Base-by-base conservation (phyloP, 805 yeast species). In the Henningerozyma blattae region DNA sequence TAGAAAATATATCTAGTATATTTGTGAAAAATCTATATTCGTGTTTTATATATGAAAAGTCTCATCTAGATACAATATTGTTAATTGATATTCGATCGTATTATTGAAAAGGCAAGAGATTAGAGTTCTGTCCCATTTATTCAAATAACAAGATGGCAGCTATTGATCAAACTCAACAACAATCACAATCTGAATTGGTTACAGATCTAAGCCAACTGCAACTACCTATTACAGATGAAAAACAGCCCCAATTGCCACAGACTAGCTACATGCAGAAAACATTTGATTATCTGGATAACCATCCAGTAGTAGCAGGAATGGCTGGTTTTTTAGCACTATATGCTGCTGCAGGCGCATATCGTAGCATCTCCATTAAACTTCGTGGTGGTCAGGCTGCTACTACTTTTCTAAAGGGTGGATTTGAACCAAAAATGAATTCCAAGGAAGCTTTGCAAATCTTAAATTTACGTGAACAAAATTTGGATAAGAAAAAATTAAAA, bases 341-440 rank as follows among this genome's bases (percentile, higher is more conserved):
- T 47, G 65, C 75, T 34, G 67, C 68, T 15, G 78, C 87, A 3
- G 87, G 87, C 3, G 58, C 72, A 10, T 70, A 77, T 56, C 80
- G 76, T 54, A 58, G 71, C 4, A 34, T 53, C 2, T 39, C 50
- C 3, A 48, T 41, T 4, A 44, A 38, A 27, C 27, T 56, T 28
- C 80, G 85, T n/a, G 80, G 84, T 27, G 80, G 80, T 9, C 71
- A 74, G 15, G 31, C 36, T 12, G 37, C 44, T 5, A 36, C 42
- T 25, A 56, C 58, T 15, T 89, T 77, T 50, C 62, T 67, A 52
- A 84, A 77, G 54, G 98, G 97, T 37, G 84, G 95, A 1, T 89
- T 89, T 59, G 95, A 87, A 25, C 56, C 72, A n/a, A 91, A 89
- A 57, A 85, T 89, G 94, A 69, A 71, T 38, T 77, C 87, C 30